Evolutionary conservation across 2,329 filamentous ascomycete genomes (phyloP), one percentile per base, ranked within the genome.

Genomic region (Lasiodiplodia hormozganensis): DNA sequence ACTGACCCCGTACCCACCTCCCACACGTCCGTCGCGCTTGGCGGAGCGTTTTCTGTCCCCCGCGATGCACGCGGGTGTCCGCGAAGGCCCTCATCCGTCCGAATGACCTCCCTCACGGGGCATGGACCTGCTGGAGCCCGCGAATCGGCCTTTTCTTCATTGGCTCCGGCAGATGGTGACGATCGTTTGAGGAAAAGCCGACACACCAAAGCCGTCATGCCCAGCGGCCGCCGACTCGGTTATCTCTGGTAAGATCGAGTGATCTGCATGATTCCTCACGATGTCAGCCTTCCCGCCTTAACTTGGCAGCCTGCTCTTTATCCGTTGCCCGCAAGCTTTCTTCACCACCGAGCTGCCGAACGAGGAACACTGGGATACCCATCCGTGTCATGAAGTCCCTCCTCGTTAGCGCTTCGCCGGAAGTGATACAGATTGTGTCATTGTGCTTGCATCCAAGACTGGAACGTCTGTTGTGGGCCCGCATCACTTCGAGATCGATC

Each of bases 401-500:
- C 43, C 16, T 52, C 6, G 6, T 23, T 25, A 7, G 40, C 1
- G 16, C 43, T 28, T 28, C n/a, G 31, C 8, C 18, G n/a, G 11
- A 43, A 47, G 60, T 62, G 60, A 62, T 62, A 62, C 43, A 62
- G 18, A 18, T 62, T 52, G 43, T 51, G 60, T 62, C 43, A 51
- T 62, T 43, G 21, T 28, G 16, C 16, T 18, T 23, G 57, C 57
- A 49, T 28, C 28, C 38, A 25, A n/a, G 38, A 28, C 43, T 62
- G 60, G 60, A 62, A 52, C 60, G 60, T 36, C 43, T 28, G 28
- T 52, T 38, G 21, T 47, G 4, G 28, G 36, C 23, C 40, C 25
- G 40, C n/a, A 14, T 23, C 40, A n/a, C 10, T 49, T 51, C 23
- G 57, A 62, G 25, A 47, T 43, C 58, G 40, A 31, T 60, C 18